Base-by-base conservation (phyloP, 495 filamentous ascomycete genomes). In the Aspergillus homomorphus region DNA sequence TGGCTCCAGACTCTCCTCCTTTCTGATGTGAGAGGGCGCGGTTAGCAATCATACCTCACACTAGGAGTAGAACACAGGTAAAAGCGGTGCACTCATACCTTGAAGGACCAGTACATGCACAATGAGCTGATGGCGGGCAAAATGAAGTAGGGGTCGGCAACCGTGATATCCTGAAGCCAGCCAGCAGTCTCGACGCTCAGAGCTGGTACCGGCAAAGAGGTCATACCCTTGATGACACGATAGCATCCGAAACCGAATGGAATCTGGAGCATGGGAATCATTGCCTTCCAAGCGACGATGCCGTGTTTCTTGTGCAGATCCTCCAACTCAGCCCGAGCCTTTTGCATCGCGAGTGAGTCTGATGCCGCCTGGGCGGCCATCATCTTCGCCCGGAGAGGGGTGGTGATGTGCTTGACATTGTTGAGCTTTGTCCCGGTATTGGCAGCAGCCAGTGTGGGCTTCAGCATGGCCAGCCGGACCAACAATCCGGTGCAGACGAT, bases 151-250 rank as follows among this genome's bases (percentile, higher is more conserved):
- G 95, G 92, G 70, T 99, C 94, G 1, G 82, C 54, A 12, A 88
- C 67, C 0, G 92, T 89, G 55, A 99, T 73, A 65, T 99, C 88
- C 4, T 72, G 72, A 61, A 98, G 82, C 95, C 95, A 98, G 14
- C 81, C 70, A 7, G 85, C 57, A 3, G 89, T 85, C 28, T 88
- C 91, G 9, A 71, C 73, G 54, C 87, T 78, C 55, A 98, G 60
- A 1, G 82, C 88, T 0, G 92, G 92, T 6, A 96, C 89, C 1
- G 94, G 93, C 23, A 98, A 68, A 18, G 69, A 60, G 3, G 85
- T 67, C 91, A 96, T 96, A 51, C 76, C 86, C 24, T 82, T 75
- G 56, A 92, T 60, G n/a, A 92, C 73, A 54, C 89, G 82, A 75
- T 90, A 97, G 57, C 87, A 86, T 57, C 92, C 90, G 65, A 83